Percentiles rank a stretch among this genome's conserved stretches.
Evolutionary conservation across 257 asterid species (phyloP).

Genomic region (Salvia rosmarinus): DNA sequence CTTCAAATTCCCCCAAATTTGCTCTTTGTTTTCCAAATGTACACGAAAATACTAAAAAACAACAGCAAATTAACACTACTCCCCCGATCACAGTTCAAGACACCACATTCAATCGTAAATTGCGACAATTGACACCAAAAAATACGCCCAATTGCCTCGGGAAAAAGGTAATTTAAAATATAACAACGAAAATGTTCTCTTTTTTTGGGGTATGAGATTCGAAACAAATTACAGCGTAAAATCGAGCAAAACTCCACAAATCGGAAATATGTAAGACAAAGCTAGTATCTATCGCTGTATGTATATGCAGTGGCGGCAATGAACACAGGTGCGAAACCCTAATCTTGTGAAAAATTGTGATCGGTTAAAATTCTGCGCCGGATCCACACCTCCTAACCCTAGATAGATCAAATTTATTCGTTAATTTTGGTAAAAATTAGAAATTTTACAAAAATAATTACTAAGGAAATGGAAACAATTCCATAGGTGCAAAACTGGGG

Average conservation of each 20-base stretch:
- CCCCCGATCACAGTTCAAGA: slow-evolving; percentile 47
- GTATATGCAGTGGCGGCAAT: slow-evolving; percentile 56
- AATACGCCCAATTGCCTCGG: slow-evolving; percentile 40
- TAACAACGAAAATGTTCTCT: slow-evolving; percentile 1
- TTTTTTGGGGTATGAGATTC: background rate
- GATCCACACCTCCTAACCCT: slow-evolving; percentile 85
- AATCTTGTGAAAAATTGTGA: slow-evolving; percentile 38
- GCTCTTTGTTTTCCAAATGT: slow-evolving; percentile 19
- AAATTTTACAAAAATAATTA: slow-evolving; percentile 27
- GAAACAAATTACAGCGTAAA: slow-evolving; percentile 11
- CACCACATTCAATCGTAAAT: slow-evolving; percentile 36
- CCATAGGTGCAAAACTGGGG: slow-evolving; percentile 52
- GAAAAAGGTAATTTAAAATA: slow-evolving; percentile 16
- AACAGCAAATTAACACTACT: slow-evolving; percentile 36
- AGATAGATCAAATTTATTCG: slow-evolving; percentile 44
- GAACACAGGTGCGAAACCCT: slow-evolving; percentile 75
- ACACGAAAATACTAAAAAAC: slow-evolving; percentile 31
- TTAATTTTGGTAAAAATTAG: slow-evolving; percentile 26
- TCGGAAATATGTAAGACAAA: slow-evolving; percentile 34
- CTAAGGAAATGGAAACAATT: slow-evolving; percentile 41
- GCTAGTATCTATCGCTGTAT: slow-evolving; percentile 33
- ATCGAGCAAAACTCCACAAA: slow-evolving; percentile 33
- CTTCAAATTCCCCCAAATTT: slow-evolving; percentile 17
- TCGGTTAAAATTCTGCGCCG: slow-evolving; percentile 36
- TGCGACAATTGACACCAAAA: slow-evolving; percentile 52